Evolutionary conservation across 1,139 yeast species (phyloP), one percentile per base, ranked within the genome.

Genomic region (Chernovozyma sophiae-reginae): DNA sequence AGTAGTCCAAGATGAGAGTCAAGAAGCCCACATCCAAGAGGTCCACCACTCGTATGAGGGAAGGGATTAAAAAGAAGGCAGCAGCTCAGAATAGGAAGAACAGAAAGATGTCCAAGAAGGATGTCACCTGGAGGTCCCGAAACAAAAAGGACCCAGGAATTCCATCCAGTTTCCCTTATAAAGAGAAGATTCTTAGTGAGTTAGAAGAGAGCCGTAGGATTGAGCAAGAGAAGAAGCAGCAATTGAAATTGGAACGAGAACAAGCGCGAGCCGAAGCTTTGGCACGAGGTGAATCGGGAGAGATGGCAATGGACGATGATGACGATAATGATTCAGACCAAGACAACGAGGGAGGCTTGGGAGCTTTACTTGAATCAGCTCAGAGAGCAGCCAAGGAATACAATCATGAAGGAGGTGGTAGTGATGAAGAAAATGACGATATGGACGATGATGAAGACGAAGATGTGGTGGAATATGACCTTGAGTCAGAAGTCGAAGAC

Each of bases 31-130:
- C 84, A 27, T 81, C 90, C 48, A 90, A 90, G 66, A 79, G 97
- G 66, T 74, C 79, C 38, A 77, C 92, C 58, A 90, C 97, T 58
- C 87, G 94, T 60, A 80, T 90, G 85, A 79, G 90, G 59, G 95
- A 89, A 62, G 97, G 97, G 49, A 87, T 92, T 58, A 85, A 87
- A 69, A 92, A 89, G 78, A 92, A 92, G 67, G 90, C 96, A 3
- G 77, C 92, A 32, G 97, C 97, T 18, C 94, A 90, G 52, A 75
- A 83, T 50, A 79, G 95, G 62, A 92, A 92, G 60, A 85, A 85
- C 57, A 77, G 74, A 51, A 92, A 92, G 65, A 49, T 61, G 16
- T 77, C 95, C 25, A 92, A 92, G 74, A 89, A 79, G 58, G 97
- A 90, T 58, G 79, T 79, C 6, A 90, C 97, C 12, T 92, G 98